These are phyloP conservation scores for Candida bentonensis DNA, from an alignment of 805 yeast species.

Conservation along the genomic window DNA sequence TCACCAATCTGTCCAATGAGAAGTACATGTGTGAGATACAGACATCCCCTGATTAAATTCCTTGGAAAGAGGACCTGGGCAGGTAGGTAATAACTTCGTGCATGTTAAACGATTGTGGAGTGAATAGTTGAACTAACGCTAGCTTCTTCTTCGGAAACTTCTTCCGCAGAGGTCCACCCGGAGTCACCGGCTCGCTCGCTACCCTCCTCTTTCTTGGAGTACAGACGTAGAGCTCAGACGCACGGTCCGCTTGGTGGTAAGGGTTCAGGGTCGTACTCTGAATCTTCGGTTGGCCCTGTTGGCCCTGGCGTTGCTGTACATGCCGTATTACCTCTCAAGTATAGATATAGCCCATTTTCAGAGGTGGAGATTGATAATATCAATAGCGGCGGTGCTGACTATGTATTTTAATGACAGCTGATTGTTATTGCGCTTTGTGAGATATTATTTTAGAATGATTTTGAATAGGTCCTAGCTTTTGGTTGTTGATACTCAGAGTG, in stretches of 20 bases:
- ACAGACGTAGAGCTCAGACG: slow-evolving; percentile 19
- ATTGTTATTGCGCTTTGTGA: too few species aligned
- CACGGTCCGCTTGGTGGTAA: slow-evolving; percentile 21
- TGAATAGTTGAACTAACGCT: too few species aligned
- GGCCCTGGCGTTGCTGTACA: slow-evolving; percentile 31
- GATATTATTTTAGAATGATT: too few species aligned
- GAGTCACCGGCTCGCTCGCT: background rate
- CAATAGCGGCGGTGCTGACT: slow-evolving; percentile 71
- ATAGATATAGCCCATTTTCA: slow-evolving; percentile 50
- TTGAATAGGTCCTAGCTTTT: too few species aligned
- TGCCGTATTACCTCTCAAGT: slow-evolving; percentile 56
- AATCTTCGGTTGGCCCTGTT: slow-evolving; percentile 11
- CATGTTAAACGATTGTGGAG: too few species aligned
- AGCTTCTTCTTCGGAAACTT: too few species aligned
- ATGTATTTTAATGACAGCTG: slow-evolving; percentile 25
- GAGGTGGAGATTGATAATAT: slow-evolving; percentile 64
- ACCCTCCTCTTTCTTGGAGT: slow-evolving; percentile 17
- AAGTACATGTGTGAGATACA: background rate
- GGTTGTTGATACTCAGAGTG: too few species aligned
- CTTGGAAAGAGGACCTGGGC: background rate
- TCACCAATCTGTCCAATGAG: background rate
- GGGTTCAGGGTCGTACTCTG: slow-evolving; percentile 5
- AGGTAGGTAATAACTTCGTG: too few species aligned
- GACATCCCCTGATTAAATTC: background rate
- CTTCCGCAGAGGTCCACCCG: background rate